Percentiles rank a stretch among this genome's conserved stretches.
Conservation (phyloP, 2,329 filamentous ascomycete species). For the Diaporthe citri region DNA sequence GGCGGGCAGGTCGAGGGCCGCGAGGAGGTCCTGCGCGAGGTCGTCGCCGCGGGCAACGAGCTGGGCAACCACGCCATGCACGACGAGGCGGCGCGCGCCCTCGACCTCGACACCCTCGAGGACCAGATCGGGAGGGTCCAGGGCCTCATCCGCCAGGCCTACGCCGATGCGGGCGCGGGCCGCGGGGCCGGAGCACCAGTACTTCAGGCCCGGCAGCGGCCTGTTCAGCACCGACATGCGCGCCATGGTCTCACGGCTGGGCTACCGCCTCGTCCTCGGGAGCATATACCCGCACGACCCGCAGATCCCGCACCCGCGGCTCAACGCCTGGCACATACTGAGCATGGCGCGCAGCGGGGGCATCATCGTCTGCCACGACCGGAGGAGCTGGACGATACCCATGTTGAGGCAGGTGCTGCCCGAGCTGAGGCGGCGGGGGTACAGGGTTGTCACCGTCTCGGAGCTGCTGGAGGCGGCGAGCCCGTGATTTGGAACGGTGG, state of each 20-base stretch:
- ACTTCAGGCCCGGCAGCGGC: constrained; percentile 87
- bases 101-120: constrained; percentile 70
- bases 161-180: constrained; percentile 56
- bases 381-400: constrained; percentile 83
- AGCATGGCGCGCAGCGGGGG: constrained; percentile 83
- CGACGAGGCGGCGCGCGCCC: constrained; percentile 79
- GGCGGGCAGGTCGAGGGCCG: constrained; percentile 75
- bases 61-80: constrained; percentile 91
- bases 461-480: constrained; percentile 66
- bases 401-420: constrained; percentile 82
- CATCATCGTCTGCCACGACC: constrained; percentile 89
- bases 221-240: constrained; percentile 83
- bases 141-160: constrained; percentile 67
- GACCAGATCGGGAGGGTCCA: constrained; percentile 76
- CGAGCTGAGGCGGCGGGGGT: constrained; percentile 77
- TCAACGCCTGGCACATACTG: constrained; percentile 84
- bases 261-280: constrained; percentile 82
- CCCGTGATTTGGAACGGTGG: neutral
- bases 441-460: constrained; percentile 78
- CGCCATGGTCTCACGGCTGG: constrained; percentile 67
- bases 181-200: constrained; percentile 65
- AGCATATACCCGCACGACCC: constrained; percentile 92
- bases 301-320: constrained; percentile 76
- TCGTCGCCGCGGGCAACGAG: constrained; percentile 75
- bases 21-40: constrained; percentile 66